These are phyloP conservation scores for Warburgia ugandensis DNA, from an alignment of 164 flowering plant genomes.

Conservation along the genomic window DNA sequence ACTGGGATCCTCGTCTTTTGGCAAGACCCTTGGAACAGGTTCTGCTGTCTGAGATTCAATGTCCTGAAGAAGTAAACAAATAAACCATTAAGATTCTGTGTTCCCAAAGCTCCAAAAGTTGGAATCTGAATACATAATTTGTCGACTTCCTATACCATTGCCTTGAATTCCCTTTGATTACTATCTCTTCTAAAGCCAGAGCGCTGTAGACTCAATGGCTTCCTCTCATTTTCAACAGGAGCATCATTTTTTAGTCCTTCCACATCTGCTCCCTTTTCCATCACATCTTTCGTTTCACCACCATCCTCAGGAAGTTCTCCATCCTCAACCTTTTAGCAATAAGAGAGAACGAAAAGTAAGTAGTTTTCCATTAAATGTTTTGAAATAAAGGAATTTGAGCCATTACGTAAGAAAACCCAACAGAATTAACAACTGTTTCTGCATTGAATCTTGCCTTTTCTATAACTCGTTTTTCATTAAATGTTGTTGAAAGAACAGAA, in stretches of 20 bases:
- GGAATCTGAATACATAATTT: neutral
- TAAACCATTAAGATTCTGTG: too few relatives aligned
- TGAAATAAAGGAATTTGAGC: too few relatives aligned
- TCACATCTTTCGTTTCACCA: slow-evolving; percentile 20
- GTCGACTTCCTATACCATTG: slow-evolving; percentile 16
- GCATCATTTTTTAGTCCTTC: slow-evolving; percentile 13
- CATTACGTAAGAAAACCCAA: too few relatives aligned
- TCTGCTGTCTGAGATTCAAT: slow-evolving; percentile 38
- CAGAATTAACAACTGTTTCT: too few relatives aligned
- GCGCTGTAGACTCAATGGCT: slow-evolving; percentile 15
- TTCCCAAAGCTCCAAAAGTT: neutral
- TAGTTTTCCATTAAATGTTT: too few relatives aligned
- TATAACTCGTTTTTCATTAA: too few relatives aligned
- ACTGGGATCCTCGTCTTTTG: slow-evolving; percentile 78
- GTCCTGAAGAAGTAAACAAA: slow-evolving; percentile 32
- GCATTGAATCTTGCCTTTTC: too few relatives aligned
- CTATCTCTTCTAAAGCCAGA: slow-evolving; percentile 45
- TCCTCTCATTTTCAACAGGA: slow-evolving; percentile 22
- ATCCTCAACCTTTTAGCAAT: slow-evolving; percentile 51
- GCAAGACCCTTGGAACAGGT: slow-evolving; percentile 78
- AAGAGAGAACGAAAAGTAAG: neutral
- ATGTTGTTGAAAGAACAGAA: too few relatives aligned
- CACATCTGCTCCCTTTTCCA: slow-evolving; percentile 20
- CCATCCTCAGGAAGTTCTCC: slow-evolving; percentile 59
- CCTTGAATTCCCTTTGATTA: slow-evolving; percentile 29